A percentile compares a stretch with the other conserved stretches of the same genome.
Evolutionary conservation across 768 basidiomycete species (phyloP).

Genomic region (Crepidotus variabilis): DNA sequence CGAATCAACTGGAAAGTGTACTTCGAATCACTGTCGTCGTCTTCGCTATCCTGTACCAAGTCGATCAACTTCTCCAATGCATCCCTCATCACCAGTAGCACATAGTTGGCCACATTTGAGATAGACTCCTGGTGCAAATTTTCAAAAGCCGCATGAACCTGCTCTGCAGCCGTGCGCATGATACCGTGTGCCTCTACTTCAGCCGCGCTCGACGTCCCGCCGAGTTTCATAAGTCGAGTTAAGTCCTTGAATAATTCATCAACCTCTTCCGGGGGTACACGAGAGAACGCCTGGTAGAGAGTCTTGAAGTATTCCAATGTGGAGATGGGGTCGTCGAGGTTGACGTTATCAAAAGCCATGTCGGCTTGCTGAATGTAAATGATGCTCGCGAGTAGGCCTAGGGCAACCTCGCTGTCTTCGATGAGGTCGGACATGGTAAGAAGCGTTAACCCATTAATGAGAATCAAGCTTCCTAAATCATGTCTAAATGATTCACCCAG

Average conservation of each 20-base stretch:
- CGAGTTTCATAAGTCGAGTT: slow-evolving; percentile 17
- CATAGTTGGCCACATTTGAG: slow-evolving; percentile 16
- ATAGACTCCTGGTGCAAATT: slow-evolving; percentile 17
- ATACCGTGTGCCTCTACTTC: slow-evolving; percentile 21
- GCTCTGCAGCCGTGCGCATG: slow-evolving; percentile 21
- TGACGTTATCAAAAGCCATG: slow-evolving; percentile 18
- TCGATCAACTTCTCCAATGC: slow-evolving; percentile 18
- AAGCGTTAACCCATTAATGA: slow-evolving; percentile 15
- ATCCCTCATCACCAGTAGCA: slow-evolving; percentile 18
- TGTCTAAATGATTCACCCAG: slow-evolving; percentile 5
- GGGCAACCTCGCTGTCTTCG: slow-evolving; percentile 23
- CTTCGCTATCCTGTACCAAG: slow-evolving; percentile 21
- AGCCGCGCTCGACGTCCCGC: slow-evolving; percentile 9
- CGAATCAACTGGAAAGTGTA: slow-evolving; percentile 22
- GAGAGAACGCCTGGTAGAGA: slow-evolving; percentile 20
- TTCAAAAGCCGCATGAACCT: slow-evolving; percentile 26
- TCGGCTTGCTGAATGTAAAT: slow-evolving; percentile 28
- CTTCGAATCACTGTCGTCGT: slow-evolving; percentile 21
- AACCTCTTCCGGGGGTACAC: slow-evolving; percentile 14
- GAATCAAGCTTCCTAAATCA: slow-evolving; percentile 14
- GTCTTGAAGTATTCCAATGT: slow-evolving; percentile 22
- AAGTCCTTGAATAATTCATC: slow-evolving; percentile 21
- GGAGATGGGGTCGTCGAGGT: slow-evolving; percentile 21
- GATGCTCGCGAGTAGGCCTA: slow-evolving; percentile 24
- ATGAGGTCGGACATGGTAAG: slow-evolving; percentile 19